phyloP scores from a whole-genome alignment of 768 basidiomycete genomes.

The Suillus variegatus region DNA sequence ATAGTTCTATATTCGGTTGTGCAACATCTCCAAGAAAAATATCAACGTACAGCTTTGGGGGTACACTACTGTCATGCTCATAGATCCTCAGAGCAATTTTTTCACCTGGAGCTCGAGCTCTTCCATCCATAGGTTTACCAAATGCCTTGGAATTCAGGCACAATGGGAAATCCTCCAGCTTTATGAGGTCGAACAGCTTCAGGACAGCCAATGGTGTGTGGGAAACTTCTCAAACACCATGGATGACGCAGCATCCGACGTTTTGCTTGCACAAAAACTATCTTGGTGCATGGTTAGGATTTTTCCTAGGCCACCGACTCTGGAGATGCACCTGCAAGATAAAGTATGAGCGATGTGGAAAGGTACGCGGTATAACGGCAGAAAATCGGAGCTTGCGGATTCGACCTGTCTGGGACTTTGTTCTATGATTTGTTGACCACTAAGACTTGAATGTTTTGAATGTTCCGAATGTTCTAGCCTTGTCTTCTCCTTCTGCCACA shows the following conservation, averaged over 20 bases:
- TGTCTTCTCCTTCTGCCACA: constrained; percentile 57
- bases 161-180: constrained; percentile 82
- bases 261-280: constrained; percentile 80
- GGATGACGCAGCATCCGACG: constrained; percentile 86
- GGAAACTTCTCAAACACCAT: constrained; percentile 87
- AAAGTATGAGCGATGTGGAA: neutral
- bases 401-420: constrained; percentile 77
- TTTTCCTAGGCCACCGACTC: constrained; percentile 82
- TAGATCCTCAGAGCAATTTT: neutral
- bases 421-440: constrained; percentile 82
- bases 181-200: constrained; percentile 91
- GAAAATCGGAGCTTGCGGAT: constrained; percentile 88
- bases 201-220: constrained; percentile 86
- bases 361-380: constrained; percentile 48
- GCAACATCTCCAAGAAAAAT: neutral
- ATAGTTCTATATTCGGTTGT: neutral
- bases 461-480: constrained; percentile 67
- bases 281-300: constrained; percentile 73
- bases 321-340: neutral
- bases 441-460: constrained; percentile 39
- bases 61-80: neutral
- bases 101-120: constrained; percentile 60
- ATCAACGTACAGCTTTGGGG: neutral
- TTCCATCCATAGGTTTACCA: constrained; percentile 81
- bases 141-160: constrained; percentile 85